Evolutionary conservation across 1,139 yeast genomes (phyloP), one percentile per base, ranked within the genome.

Genomic region (Schwanniomyces etchellsii): DNA sequence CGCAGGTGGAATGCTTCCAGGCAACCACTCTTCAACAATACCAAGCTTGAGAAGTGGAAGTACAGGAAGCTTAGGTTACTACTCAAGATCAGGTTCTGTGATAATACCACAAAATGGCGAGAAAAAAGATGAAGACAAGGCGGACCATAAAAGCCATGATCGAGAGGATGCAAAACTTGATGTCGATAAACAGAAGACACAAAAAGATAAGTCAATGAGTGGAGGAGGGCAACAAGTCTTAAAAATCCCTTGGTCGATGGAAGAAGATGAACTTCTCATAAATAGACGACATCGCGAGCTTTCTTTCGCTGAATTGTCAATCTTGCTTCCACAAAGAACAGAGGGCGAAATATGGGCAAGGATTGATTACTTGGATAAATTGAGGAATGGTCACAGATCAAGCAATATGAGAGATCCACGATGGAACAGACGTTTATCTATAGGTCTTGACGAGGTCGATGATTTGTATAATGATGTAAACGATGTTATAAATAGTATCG

Each of bases 331-430:
- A 4, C 75, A 73, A 37, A 69, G 86, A 38, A 70, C 91, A 1
- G 91, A 81, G 47, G 68, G 68, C n/a, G 93, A 83, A 42, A 84
- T 84, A 23, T 67, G 75, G 66, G 56, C 72, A 21, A 66, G 94
- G 37, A 71, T 81, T 14, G 73, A 67, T 34, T 64, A 72, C 34
- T 56, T 82, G 31, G 82, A 76, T 36, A 59, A 58, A 33, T 47
- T 60, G 26, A 46, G 68, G 29, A 66, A 64, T 39, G 74, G 74
- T 3, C 65, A 57, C 34, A 45, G 71, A 23, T 43, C 64, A 2
- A 50, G 62, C 32, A 45, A 53, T 9, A 52, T 60, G 3, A 46
- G 61, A 27, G 54, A 50, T 26, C 53, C 50, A 29, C 47, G 64
- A 38, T 54, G 64, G 35, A 47, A 65, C 35, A 48, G 72, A 33